Base-by-base conservation (phyloP, 148 eudicot species). In the Cornus suecica region DNA sequence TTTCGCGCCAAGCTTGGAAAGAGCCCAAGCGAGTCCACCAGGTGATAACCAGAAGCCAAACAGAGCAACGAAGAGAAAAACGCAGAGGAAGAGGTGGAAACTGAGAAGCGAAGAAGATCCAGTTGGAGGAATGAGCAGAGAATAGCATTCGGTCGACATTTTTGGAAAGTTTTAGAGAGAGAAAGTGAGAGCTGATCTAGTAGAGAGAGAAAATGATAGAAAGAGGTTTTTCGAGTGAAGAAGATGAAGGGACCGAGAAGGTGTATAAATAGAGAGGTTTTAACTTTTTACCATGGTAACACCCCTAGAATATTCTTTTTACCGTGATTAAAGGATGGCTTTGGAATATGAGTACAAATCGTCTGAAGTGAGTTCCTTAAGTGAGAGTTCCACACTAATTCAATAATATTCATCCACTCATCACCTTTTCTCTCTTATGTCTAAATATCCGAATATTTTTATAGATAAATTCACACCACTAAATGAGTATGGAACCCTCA, bases 1-100 rank as follows among this genome's bases (percentile, higher is more conserved):
- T 64, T 0, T 2, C 5, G 48, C 2, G 23, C 65, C 67, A 22
- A 76, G 31, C 42, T 75, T 86, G 9, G 84, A 82, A 2, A 91
- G 54, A 8, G 93, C 84, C 98, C 97, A 94, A 9, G 97, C 94
- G 0, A 94, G 84, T 1, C 98, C 98, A 0, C 97, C 98, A 0
- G 98, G 97, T 71, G 84, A 70, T 1, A 94, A 80, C 75, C 83
- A 68, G 76, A 90, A 82, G 34, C 86, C 78, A 27, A 87, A 74
- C 3, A 84, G 22, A 11, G 88, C 67, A 18, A 83, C 16, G 32
- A 86, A 68, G 65, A 83, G 51, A 58, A 86, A 5, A 8, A 78
- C 4, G 32, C 69, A 75, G 28, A 87, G 23, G 5, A 80, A 41
- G 41, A 84, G 54, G 48, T 80, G 69, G 32, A 84, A 22, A 45